Evolutionary conservation across 1,284 basidiomycete genomes (phyloP), one percentile per base, ranked within the genome.

Genomic region (Leccinum pseudoinsigne): DNA sequence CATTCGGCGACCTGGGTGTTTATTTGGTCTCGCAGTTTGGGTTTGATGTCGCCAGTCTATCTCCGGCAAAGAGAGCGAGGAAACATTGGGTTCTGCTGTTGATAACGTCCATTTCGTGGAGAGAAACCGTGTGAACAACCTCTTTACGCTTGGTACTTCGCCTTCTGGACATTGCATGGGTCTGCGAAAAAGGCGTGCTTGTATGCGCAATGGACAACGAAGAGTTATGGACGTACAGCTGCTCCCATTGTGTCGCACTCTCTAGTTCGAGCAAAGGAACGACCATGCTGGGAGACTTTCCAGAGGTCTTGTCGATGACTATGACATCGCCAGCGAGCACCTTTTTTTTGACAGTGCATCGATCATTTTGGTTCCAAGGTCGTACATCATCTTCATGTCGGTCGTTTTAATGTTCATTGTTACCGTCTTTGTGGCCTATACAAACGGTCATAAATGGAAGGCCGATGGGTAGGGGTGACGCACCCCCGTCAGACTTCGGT

Each of bases 321-420:
- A 99, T 90, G 12, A 99, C 92, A 72, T 99, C 97, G 34, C 97
- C 97, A 0, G 97, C 97, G 3, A 95, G 85, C 14, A 99, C 93
- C 75, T 98, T 99, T 81, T 99, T 58, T 31, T 31, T 31, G 94
- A 92, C 50, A 99, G 79, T 8, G 95, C 90, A 72, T 99, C 97
- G 65, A 99, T 98, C 97, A 99, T 99, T 84, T 99, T 99, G 63
- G 91, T 95, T 9, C 97, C 97, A 18, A 99, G 85, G 78, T 99
- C 97, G 76, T 99, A 99, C 51, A 99, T 94, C 14, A 97, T 99
- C 81, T 99, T 97, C 97, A 99, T 99, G 77, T 99, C 97, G 5
- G 96, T 98, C 10, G 95, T 98, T 79, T 99, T 99, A 73, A 99
- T 92, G 0, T 97, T 98, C 64, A 99, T 79, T 75, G 97, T 97